Percentiles rank a stretch among this genome's conserved stretches.
Conservation (phyloP, 495 filamentous ascomycete genomes). For the Pseudomonodictys pantanalensis region DNA sequence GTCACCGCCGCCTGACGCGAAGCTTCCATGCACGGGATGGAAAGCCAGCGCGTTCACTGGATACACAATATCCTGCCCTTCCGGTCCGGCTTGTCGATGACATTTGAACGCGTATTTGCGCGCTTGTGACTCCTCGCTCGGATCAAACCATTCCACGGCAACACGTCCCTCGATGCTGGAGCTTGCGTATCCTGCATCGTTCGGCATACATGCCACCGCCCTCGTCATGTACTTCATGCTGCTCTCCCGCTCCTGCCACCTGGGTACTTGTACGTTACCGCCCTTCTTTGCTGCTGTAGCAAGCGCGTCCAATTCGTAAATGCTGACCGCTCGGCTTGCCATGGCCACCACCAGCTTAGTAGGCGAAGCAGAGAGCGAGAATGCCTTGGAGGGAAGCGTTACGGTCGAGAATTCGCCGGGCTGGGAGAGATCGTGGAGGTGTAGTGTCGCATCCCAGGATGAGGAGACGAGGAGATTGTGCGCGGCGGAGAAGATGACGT, state of each 20-base stretch:
- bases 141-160: conserved; percentile 96
- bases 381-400: conserved; percentile 75
- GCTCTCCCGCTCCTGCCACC: conserved; percentile 87
- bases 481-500: conserved; percentile 73
- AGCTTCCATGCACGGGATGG: conserved; percentile 86
- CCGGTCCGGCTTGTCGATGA: conserved; percentile 68
- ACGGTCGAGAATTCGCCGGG: conserved; percentile 52
- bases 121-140: conserved; percentile 74
- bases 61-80: conserved; percentile 83
- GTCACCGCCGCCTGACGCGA: conserved; percentile 90
- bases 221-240: conserved; percentile 94
- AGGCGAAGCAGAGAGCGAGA: conserved; percentile 75
- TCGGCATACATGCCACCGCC: conserved; percentile 93
- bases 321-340: conserved; percentile 84
- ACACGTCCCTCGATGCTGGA: conserved; percentile 89
- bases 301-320: conserved; percentile 81
- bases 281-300: conserved; percentile 52
- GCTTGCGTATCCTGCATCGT: conserved; percentile 85
- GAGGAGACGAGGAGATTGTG: conserved; percentile 77
- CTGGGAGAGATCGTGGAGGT: conserved; percentile 65
- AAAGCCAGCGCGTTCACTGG: conserved; percentile 93
- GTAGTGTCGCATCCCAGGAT: conserved; percentile 89
- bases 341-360: conserved; percentile 91
- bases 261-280: conserved; percentile 57
- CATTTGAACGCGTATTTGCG: conserved; percentile 99